Base-by-base conservation (phyloP, 1,284 basidiomycete species). In the Retiboletus flavoniger region DNA sequence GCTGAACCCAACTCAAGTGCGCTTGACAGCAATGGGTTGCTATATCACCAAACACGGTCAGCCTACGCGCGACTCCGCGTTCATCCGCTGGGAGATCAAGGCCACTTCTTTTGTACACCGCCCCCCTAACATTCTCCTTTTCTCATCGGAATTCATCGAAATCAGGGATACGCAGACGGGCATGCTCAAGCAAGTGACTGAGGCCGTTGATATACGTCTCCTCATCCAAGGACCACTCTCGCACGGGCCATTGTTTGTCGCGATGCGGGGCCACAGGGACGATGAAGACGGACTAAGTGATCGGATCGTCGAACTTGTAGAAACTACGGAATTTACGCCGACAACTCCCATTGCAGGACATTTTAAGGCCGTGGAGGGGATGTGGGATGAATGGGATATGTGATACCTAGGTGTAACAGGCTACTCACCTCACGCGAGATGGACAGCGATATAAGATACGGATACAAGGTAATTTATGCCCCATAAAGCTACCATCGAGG, bases 301-400 rank as follows among this genome's bases (percentile, higher is more conserved):
- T 58, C 80, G 76, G 63, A 72, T 91, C 45, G 72, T 86, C 3
- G 85, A 92, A 69, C 70, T 91, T 56, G 70, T 85, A 57, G 82
- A 89, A 72, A 91, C 90, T 7, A 66, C 75, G 32, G 84, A 84
- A 59, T 72, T 85, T 41, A 66, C 68, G 38, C 59, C 73, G 11
- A 60, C 53, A 29, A 65, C 74, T 19, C 69, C 75, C 47, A 60
- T 70, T 35, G 59, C 64, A 10, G 61, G 70, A n/a, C 34, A 66
- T 19, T 62, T 62, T 35, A 66, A 71, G 44, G 47, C 59, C 38
- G 58, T 68, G 40, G 71, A 71, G 16, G 66, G 63, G 34, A 59
- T 83, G 45, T 89, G 87, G 87, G 84, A 84, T 44, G 85, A 87
- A 60, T 89, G 86, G 83, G 85, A 88, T 64, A 83, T 86, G 81